Evolutionary conservation across 208 protist genomes (phyloP), one percentile per base, ranked within the genome.

Genomic region (Crithidia acanthocephali): DNA sequence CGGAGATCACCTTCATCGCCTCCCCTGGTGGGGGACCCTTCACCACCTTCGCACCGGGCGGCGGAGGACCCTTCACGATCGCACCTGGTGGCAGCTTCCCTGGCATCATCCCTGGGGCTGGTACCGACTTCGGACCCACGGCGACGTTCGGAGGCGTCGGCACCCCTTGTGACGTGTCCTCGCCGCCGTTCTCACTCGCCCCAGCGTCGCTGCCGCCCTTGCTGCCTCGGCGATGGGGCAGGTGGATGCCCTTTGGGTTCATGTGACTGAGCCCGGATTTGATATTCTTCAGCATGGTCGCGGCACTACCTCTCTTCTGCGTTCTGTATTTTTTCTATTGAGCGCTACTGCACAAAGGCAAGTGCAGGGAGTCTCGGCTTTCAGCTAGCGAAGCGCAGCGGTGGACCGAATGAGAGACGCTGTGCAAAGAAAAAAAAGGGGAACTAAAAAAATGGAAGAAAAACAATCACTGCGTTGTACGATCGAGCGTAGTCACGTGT

Each of bases 1-100:
- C 25, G 2, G 44, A 51, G 27, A 84, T 86, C n/a, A 86, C 58
- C 53, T 79, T 76, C 52, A 80, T 61, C 20, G 27, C 56, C 0
- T 72, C 83, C 11, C 72, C 68, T 2, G 84, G 84, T 37, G 80
- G 86, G 22, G 84, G 82, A 0, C 79, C 82, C 10, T 78, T 82
- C 30, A 89, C 77, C 9, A 87, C 50, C 55, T 86, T 88, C 22
- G 51, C 68, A 3, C 83, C 83, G 3, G 80, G 80, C 37, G 79
- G 80, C 9, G 57, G 77, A 11, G 60, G 50, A 2, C 73, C 74
- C 48, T 68, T 72, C 25, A 78, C 25, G 2, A 35, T 51, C 25
- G 48, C 25, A 37, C 48, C 64, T 1, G 55, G 48, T 22, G 77
- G 72, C 42, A 50, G 28, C 32, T 67, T 58, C 28, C 23, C 68